A percentile compares a stretch with the other conserved stretches of the same genome.
Evolutionary conservation across 108 stramenopile genomes (phyloP).

Genomic region (Bacterosira constricta): DNA sequence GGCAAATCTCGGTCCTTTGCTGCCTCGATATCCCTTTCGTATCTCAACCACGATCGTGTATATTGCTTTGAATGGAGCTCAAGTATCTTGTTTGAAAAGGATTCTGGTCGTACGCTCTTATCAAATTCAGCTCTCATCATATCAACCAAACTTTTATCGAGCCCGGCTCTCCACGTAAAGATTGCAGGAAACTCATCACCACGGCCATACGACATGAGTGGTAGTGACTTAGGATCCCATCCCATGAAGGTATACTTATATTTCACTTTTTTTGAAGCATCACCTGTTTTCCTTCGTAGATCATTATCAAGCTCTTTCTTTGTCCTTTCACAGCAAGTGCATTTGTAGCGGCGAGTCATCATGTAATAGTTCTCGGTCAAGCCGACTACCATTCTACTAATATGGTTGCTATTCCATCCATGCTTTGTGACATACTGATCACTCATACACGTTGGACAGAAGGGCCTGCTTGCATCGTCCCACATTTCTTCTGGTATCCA

Average conservation of each 20-base stretch:
- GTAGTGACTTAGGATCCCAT: background rate
- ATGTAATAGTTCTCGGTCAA: background rate
- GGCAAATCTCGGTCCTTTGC: background rate
- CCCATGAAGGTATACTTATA: constrained; percentile 12
- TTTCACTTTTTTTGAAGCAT: too few relatives aligned
- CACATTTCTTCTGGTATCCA: background rate
- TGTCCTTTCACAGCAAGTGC: background rate
- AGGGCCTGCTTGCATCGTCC: background rate
- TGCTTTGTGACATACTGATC: background rate
- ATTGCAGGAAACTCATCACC: constrained; percentile 20
- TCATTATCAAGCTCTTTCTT: too few relatives aligned
- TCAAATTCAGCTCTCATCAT: constrained; percentile 15
- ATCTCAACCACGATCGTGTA: background rate
- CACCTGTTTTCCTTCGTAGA: too few relatives aligned
- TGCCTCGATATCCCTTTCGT: background rate
- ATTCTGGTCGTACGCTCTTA: constrained; percentile 1
- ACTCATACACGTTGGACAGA: background rate
- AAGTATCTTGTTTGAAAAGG: constrained; percentile 2
- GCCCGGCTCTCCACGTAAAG: constrained; percentile 2
- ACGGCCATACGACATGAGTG: background rate
- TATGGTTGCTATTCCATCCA: background rate
- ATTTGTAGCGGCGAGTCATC: background rate
- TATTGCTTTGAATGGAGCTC: constrained; percentile 16
- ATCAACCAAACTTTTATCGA: constrained; percentile 16
- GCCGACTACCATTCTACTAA: background rate